Evolutionary conservation across 2,329 filamentous ascomycete species (phyloP).

Genomic region (Colletotrichum spinosum): DNA sequence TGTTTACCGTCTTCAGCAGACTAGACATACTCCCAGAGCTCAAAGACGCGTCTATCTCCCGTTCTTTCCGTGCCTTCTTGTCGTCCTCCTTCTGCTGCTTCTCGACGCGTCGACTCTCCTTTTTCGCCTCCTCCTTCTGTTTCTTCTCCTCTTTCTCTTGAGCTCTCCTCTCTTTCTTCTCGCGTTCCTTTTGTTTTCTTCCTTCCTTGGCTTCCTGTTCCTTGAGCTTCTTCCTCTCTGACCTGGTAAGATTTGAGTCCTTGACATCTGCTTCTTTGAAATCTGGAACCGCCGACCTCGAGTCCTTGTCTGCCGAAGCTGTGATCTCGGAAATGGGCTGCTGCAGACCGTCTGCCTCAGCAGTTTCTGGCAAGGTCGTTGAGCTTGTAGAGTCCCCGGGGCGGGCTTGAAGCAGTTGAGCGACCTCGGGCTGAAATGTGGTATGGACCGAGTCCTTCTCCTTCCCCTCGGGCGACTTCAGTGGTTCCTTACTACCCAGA

Average conservation of each 20-base stretch:
- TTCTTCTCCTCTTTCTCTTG: not conserved
- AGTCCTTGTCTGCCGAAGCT: conserved; percentile 5
- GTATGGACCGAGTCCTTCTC: too few relatives aligned
- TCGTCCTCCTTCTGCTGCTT: not conserved
- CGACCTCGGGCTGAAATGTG: too few relatives aligned
- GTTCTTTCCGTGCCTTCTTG: not conserved
- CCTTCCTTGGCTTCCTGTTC: not conserved
- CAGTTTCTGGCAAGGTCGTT: too few relatives aligned
- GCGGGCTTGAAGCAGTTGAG: too few relatives aligned
- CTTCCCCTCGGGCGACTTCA: not conserved
- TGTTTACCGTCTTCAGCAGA: conserved; percentile 22
- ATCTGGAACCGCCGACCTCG: not conserved
- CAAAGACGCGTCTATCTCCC: not conserved
- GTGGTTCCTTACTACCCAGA: not conserved
- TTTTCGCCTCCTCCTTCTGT: not conserved
- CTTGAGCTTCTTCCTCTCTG: not conserved
- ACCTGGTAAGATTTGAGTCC: not conserved
- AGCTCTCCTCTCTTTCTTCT: not conserved
- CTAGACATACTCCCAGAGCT: not conserved
- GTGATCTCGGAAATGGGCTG: too few relatives aligned
- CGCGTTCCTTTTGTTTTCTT: not conserved
- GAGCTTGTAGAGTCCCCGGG: too few relatives aligned
- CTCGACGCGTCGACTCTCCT: not conserved
- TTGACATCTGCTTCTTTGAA: not conserved
- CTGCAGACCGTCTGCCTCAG: too few relatives aligned